phyloP scores from a whole-genome alignment of 495 filamentous ascomycete genomes.

The Aspergillus nidulans region DNA sequence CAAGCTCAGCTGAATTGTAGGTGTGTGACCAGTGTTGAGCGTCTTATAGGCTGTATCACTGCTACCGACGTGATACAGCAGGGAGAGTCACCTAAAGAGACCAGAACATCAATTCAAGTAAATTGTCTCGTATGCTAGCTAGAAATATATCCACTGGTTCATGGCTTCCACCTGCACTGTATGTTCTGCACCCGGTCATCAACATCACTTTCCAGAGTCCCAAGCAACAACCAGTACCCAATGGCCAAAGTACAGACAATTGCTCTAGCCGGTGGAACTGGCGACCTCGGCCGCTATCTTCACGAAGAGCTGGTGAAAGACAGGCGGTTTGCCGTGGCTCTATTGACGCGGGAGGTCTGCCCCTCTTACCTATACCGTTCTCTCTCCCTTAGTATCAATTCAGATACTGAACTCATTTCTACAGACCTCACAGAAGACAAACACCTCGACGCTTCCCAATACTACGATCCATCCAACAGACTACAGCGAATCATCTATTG shows the following conservation, averaged over 20 bases:
- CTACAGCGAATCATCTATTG: conserved; percentile 8
- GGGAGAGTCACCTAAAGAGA: no score
- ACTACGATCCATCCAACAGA: conserved; percentile 7
- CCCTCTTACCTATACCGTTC: neutral
- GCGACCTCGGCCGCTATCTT: conserved; percentile 2
- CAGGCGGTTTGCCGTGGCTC: neutral
- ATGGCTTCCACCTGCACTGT: no score
- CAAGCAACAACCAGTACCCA: neutral
- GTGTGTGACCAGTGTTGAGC: no score
- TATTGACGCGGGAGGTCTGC: neutral
- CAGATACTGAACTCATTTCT: neutral
- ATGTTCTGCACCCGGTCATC: no score
- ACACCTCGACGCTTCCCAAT: neutral
- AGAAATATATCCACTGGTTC: no score
- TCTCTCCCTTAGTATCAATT: no score
- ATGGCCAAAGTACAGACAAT: neutral
- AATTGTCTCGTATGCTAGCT: no score
- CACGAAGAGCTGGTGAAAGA: neutral
- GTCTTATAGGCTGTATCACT: no score
- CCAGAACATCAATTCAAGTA: no score
- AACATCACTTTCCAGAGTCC: no score
- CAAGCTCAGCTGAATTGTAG: no score
- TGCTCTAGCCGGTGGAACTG: conserved; percentile 3
- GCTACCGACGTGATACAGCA: no score
- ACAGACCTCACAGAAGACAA: neutral